Conservation (phyloP, 805 yeast genomes). For the Saccharomycopsis vini region DNA sequence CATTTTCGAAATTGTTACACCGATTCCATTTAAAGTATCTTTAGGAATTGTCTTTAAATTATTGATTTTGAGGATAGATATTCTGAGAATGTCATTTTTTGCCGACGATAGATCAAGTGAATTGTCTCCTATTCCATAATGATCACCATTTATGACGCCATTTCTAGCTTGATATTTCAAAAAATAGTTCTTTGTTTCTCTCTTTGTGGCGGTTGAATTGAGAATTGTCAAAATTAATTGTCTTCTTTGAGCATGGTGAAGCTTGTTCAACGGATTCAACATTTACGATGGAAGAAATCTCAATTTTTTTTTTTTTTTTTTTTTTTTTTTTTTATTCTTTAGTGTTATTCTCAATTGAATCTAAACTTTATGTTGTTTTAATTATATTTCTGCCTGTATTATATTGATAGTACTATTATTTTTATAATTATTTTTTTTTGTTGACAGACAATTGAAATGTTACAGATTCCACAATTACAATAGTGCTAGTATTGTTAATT, state of each 20-base stretch:
- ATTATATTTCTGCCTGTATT: no score
- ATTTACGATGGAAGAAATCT: no score
- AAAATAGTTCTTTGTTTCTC: conserved; percentile 81
- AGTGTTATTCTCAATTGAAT: no score
- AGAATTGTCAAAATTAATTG: conserved; percentile 77
- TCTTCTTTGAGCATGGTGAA: conserved; percentile 33
- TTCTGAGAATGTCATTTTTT: conserved; percentile 24
- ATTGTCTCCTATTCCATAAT: background rate
- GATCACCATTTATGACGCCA: background rate
- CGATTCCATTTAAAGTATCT: conserved; percentile 37
- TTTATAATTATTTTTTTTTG: no score
- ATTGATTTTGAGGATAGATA: conserved; percentile 49
- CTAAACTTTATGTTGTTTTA: no score
- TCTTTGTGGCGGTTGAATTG: conserved; percentile 83
- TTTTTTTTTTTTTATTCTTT: no score
- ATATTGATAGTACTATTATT: no score
- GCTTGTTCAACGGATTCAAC: conserved; percentile 8
- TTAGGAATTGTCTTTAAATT: conserved; percentile 28
- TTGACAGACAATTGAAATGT: no score
- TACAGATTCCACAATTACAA: no score
- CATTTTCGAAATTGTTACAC: conserved; percentile 47
- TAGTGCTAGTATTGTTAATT: no score
- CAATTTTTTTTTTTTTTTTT: no score
- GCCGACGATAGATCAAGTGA: background rate
- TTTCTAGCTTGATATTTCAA: conserved; percentile 53